Evolutionary conservation across 192 early-diverging fungal species (phyloP).

Genomic region (Coemansia sp.): DNA sequence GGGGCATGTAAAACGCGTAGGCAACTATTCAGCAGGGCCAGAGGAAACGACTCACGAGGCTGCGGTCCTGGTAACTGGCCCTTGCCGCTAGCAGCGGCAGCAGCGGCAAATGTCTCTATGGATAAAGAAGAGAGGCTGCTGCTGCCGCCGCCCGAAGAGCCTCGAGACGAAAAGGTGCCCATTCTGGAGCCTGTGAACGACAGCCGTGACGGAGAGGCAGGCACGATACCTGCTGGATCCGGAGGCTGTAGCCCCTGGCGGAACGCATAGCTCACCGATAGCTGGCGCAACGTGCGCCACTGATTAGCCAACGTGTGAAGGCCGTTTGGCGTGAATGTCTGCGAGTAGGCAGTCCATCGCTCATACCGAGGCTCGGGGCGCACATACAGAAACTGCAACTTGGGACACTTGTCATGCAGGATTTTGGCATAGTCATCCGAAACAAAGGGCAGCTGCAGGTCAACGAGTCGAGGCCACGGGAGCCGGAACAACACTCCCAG

Average conservation of each 20-base stretch:
- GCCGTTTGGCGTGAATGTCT: slow-evolving; percentile 32
- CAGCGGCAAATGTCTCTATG: background rate
- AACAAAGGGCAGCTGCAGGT: slow-evolving; percentile 45
- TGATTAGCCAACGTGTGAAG: slow-evolving; percentile 33
- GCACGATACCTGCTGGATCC: background rate
- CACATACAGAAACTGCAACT: slow-evolving; percentile 33
- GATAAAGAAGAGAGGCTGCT: background rate
- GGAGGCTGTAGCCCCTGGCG: slow-evolving; percentile 15
- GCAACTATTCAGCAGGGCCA: slow-evolving; percentile 17
- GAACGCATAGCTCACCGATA: slow-evolving; percentile 38
- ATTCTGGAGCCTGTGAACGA: slow-evolving; percentile 25
- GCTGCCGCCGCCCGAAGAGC: background rate
- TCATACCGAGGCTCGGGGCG: slow-evolving; percentile 47
- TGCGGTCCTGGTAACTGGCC: slow-evolving; percentile 20
- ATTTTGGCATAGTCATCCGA: slow-evolving; percentile 25
- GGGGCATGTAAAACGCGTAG: slow-evolving; percentile 36
- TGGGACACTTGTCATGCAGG: slow-evolving; percentile 43
- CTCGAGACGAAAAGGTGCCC: slow-evolving; percentile 12
- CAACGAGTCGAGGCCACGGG: slow-evolving; percentile 34
- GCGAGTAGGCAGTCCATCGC: slow-evolving; percentile 46
- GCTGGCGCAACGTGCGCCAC: slow-evolving; percentile 42
- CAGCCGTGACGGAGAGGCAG: slow-evolving; percentile 17
- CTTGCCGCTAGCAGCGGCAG: background rate
- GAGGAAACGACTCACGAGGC: slow-evolving; percentile 24
- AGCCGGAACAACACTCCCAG: slow-evolving; percentile 46